These are phyloP conservation scores for Ambrosiella beaveri DNA, from an alignment of 2,329 filamentous ascomycete species.

Conservation along the genomic window DNA sequence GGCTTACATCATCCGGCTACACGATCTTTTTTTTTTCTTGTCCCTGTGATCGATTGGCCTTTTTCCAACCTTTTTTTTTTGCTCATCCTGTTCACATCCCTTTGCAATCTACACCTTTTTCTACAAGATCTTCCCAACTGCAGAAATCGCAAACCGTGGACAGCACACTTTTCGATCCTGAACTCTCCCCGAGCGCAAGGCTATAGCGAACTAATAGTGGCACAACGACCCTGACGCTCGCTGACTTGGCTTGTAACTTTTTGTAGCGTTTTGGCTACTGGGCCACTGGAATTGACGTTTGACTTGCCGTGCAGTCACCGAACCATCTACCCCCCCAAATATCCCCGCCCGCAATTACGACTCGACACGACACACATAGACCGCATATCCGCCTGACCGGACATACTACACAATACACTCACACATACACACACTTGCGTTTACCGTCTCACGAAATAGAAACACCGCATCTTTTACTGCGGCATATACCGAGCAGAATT, in stretches of 20 bases:
- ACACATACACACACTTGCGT: too few species aligned
- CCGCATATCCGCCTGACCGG: background rate
- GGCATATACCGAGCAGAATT: too few species aligned
- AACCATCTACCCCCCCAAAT: background rate
- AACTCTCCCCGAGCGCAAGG: background rate
- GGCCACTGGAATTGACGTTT: background rate
- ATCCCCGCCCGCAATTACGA: background rate
- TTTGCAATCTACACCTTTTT: background rate
- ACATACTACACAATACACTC: background rate
- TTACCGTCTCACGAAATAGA: too few species aligned
- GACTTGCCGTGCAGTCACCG: background rate
- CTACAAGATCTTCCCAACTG: background rate
- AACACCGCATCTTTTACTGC: too few species aligned
- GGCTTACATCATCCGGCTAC: too few species aligned
- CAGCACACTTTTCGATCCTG: background rate
- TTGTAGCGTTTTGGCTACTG: background rate
- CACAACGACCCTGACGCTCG: background rate
- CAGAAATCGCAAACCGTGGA: background rate
- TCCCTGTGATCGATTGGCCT: too few species aligned
- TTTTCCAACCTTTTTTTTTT: too few species aligned
- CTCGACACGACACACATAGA: background rate
- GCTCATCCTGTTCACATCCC: background rate
- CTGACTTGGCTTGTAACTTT: background rate
- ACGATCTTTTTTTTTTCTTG: too few species aligned
- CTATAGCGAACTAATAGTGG: background rate